Base-by-base conservation (phyloP, 441 rosid species). In the Syzygium syzygioides region DNA sequence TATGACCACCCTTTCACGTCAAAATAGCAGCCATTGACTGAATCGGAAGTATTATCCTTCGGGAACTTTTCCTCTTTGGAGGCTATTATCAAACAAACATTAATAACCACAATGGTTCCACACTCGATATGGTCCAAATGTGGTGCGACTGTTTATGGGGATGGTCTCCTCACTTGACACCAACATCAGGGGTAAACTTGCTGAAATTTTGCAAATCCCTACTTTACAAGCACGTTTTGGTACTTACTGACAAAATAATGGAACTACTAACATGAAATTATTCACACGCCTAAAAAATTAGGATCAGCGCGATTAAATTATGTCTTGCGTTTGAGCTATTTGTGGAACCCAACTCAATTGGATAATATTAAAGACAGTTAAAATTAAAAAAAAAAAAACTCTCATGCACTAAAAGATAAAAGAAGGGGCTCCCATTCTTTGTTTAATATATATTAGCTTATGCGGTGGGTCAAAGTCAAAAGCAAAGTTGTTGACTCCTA, bases 331-430 rank as follows among this genome's bases (percentile, higher is more conserved):
- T 41, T 41, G 9, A 41, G 9, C 9, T 7, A 1, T 41, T 41
- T 41, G 45, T 41, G 45, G 7, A 41, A 41, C 45, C 9, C n/a
- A 11, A 25, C 26, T 26, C 3, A 0, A 0, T 25, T 4, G 6
- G 62, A 57, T 25, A 6, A 57, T 57, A 25, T 57, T 5, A 3
- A 57, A 45, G 48, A 25, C 7, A 7, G 48, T 45, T 45, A 45
- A 45, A 45, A 41, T 32, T 1, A 5, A 41, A 45, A 45, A 7
- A 45, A 45, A 45, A 41, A 4, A 7, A 45, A 45, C 48, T 45
- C 48, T 11, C n/a, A 20, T 23, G 59, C 20, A 56, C 9, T 19
- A 20, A 56, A 57, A 57, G 11, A 12, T 25, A 57, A 57, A 57
- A 6, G 9, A 45, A 45, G 48, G 45, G 48, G 48, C 48, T 45